Conservation (phyloP, 495 filamentous ascomycete genomes). For the Aspergillus carlsbadensis region DNA sequence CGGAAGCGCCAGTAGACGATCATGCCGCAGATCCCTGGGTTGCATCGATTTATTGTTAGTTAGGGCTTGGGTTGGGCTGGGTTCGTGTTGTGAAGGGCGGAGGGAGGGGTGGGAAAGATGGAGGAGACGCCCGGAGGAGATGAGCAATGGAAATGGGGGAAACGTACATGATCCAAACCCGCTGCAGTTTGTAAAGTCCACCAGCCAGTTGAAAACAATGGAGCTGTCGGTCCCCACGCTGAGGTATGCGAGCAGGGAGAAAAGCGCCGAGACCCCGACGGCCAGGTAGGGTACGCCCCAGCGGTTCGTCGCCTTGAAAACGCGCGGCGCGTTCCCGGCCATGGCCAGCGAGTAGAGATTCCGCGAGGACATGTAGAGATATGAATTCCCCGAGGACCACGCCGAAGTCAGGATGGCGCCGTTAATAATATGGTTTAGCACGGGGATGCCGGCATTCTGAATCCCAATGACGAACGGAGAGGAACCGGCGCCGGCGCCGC, state of each 20-base stretch:
- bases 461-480: conserved; percentile 58
- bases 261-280: conserved; percentile 22
- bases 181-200: conserved; percentile 52
- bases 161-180: too few species aligned
- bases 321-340: conserved; percentile 38
- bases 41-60: too few species aligned
- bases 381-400: conserved; percentile 66
- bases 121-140: too few species aligned
- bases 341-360: conserved; percentile 48
- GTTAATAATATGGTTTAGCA: conserved; percentile 68
- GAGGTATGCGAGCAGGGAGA: conserved; percentile 26
- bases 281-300: conserved; percentile 38
- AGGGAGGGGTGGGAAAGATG: too few species aligned
- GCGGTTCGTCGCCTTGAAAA: too few species aligned
- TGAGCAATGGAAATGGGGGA: too few species aligned
- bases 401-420: conserved; percentile 64
- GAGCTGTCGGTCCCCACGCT: conserved; percentile 10
- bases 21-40: not conserved
- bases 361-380: conserved; percentile 69
- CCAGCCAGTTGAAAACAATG: conserved; percentile 45
- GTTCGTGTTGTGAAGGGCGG: too few species aligned
- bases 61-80: too few species aligned
- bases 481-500: conserved; percentile 29
- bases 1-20: conserved; percentile 5
- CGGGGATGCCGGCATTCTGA: conserved; percentile 55